A percentile compares a stretch with the other conserved stretches of the same genome.
Evolutionary conservation across 2,329 filamentous ascomycete genomes (phyloP).

Genomic region (Aplosporella prunicola): DNA sequence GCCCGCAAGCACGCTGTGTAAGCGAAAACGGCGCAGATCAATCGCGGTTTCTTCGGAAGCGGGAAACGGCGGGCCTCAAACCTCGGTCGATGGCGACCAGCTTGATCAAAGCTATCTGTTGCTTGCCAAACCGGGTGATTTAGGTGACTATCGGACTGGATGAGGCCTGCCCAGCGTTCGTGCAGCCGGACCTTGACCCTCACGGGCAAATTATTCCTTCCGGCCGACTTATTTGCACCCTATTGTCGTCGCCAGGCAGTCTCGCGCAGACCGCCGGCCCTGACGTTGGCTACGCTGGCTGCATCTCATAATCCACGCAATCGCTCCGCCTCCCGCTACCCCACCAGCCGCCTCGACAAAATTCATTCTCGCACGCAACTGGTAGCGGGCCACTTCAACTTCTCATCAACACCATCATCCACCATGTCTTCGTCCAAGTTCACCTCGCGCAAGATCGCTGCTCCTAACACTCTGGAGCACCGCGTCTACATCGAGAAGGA

Average conservation of each 20-base stretch:
- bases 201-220: conserved; percentile 10
- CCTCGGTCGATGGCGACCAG: conserved; percentile 7
- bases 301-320: conserved; percentile 24
- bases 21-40: conserved; percentile 6
- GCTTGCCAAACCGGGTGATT: conserved; percentile 4
- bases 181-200: conserved; percentile 7
- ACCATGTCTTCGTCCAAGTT: conserved; percentile 41
- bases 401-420: conserved; percentile 14
- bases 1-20: background rate
- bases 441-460: conserved; percentile 75
- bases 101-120: background rate
- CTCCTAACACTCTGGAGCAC: conserved; percentile 90
- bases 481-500: conserved; percentile 97
- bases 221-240: conserved; percentile 11
- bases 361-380: conserved; percentile 31
- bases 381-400: conserved; percentile 31
- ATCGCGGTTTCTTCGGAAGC: background rate
- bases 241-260: conserved; percentile 20
- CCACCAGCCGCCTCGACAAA: conserved; percentile 32
- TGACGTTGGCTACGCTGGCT: conserved; percentile 32
- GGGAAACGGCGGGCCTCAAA: conserved; percentile 2
- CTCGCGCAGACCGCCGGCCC: conserved; percentile 25
- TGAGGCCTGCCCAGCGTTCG: conserved; percentile 4
- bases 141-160: conserved; percentile 5
- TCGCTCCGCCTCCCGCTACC: conserved; percentile 21